A percentile compares a stretch with the other conserved stretches of the same genome.
Conservation (phyloP, 306 rosid species). For the Vigna radiata region DNA sequence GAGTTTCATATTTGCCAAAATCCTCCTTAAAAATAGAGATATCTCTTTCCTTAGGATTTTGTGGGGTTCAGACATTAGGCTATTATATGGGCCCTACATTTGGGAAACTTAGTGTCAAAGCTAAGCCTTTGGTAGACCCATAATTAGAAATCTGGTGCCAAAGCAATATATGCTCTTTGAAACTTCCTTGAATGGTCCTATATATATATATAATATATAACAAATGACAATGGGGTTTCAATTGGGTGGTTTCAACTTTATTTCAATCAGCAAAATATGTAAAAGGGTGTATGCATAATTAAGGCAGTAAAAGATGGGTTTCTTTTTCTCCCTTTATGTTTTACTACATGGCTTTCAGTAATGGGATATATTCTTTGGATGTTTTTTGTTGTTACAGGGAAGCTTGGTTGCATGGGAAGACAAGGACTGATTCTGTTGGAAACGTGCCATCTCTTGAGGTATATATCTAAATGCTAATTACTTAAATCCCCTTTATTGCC, state of each 20-base stretch:
- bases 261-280: conserved; percentile 55
- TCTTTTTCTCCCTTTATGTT: conserved; percentile 55
- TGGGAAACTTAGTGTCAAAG: conserved; percentile 73
- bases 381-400: conserved; percentile 79
- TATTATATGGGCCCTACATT: conserved; percentile 53
- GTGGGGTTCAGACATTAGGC: conserved; percentile 65
- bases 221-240: conserved; percentile 49
- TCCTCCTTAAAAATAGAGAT: conserved; percentile 63
- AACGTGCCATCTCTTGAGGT: conserved; percentile 74
- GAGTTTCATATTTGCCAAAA: conserved; percentile 54
- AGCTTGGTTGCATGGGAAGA: conserved; percentile 86
- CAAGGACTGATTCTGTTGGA: conserved; percentile 68
- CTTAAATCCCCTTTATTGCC: conserved; percentile 43
- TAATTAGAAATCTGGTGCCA: conserved; percentile 67
- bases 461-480: conserved; percentile 37
- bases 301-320: conserved; percentile 64
- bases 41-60: conserved; percentile 88
- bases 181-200: conserved; percentile 57
- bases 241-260: conserved; percentile 60
- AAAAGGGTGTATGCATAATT: conserved; percentile 47
- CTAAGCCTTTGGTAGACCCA: conserved; percentile 59
- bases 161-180: conserved; percentile 64
- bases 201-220: background rate
- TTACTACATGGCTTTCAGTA: conserved; percentile 60
- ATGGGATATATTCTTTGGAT: conserved; percentile 54